Base-by-base conservation (phyloP, 768 basidiomycete genomes). In the Xerocomus potaroensis region DNA sequence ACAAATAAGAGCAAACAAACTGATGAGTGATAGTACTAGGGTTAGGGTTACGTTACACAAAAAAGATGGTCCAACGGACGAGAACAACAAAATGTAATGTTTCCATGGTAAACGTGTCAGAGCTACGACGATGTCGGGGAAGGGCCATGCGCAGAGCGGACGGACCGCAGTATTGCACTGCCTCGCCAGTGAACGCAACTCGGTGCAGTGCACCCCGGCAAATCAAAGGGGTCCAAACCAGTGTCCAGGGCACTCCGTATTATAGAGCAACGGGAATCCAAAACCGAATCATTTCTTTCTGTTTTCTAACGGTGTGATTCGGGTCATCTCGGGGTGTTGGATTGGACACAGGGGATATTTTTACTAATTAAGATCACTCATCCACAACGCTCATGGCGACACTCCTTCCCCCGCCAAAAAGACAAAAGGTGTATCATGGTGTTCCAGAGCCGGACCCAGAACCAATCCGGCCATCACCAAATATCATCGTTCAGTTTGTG, bases 401-500 rank as follows among this genome's bases (percentile, higher is more conserved):
- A 5, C 72, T 84, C 18, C 75, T 94, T 21, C 92, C 91, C 26
- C 92, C 91, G 21, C 91, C 90, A 15, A 94, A 93, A 70, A 78
- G 93, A 53, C 79, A 81, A 63, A 93, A 94, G 66, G 73, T 82
- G 32, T 85, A 88, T 65, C 82, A 91, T 56, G 87, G 84, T 4
- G 67, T 84, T 15, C 78, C 81, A 51, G 79, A 81, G 50, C 84
- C 85, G 22, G 78, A 73, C 30, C 73, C 72, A 49, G 78, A 80
- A 47, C 63, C 67, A 4, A 56, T 64, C 14, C 64, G 67, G 49
- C 67, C 69, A 9, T 73, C 81, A 1, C 81, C 84, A 0, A 83
- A 84, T 51, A 71, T 98, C 47, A 77, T 97, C 14, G 92, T 96
- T 18, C 91, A 95, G 60, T 97, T 98, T 63, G 83, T 93, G 22